Percentiles rank a stretch among this genome's conserved stretches.
These are phyloP conservation scores for Isabelozyma rhagii DNA, from an alignment of 805 yeast genomes.

Conservation along the genomic window DNA sequence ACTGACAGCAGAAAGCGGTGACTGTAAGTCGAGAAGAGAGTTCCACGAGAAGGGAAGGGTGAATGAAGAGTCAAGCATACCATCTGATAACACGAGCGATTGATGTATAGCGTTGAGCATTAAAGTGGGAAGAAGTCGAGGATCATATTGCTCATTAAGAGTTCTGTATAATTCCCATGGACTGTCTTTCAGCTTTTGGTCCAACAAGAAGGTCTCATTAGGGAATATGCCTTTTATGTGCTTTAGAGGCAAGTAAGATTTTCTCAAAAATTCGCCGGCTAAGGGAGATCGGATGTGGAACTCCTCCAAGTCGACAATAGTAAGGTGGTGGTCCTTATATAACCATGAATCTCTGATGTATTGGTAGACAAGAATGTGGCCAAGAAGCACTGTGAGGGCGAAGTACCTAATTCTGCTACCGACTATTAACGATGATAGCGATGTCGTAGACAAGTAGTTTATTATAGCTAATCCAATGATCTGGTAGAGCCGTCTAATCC, in stretches of 20 bases:
- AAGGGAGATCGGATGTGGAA: neutral
- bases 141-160: slow-evolving; percentile 17
- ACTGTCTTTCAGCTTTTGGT: neutral
- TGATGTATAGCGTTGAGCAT: slow-evolving; percentile 10
- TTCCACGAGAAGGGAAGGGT: slow-evolving; percentile 30
- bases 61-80: slow-evolving; percentile 15
- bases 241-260: neutral
- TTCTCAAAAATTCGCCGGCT: neutral
- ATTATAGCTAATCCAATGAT: neutral
- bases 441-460: neutral
- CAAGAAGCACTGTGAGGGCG: neutral
- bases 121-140: slow-evolving; percentile 27
- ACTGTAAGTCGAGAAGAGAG: slow-evolving; percentile 16
- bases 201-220: neutral
- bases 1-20: slow-evolving; percentile 1
- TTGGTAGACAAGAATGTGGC: neutral
- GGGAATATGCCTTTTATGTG: neutral
- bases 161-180: neutral
- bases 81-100: slow-evolving; percentile 5
- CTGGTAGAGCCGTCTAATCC: neutral
- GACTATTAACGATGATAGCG: neutral
- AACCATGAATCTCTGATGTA: neutral
- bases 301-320: neutral
- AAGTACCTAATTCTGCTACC: neutral
- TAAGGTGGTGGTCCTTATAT: neutral